phyloP scores from a whole-genome alignment of 257 asterid genomes.

The Nicotiana undulata region DNA sequence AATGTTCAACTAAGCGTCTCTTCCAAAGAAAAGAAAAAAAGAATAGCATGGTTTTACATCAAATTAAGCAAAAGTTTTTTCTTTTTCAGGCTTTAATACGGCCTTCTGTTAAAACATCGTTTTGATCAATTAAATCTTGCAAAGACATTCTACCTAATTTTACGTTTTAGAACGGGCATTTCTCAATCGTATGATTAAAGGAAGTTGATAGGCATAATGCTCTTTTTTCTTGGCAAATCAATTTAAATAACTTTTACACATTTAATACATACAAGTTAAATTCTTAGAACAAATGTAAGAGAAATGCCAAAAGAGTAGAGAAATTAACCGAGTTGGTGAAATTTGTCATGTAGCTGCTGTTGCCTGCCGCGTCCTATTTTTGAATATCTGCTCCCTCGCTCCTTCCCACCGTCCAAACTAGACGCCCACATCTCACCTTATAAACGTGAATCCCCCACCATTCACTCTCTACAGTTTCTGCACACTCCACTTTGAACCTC shows the following conservation, averaged over 20 bases:
- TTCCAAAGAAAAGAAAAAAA: too few relatives aligned
- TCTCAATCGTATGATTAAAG: not conserved
- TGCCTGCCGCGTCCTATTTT: conserved; percentile 31
- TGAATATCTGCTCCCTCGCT: conserved; percentile 15
- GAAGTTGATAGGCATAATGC: not conserved
- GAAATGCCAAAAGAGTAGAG: conserved; percentile 4
- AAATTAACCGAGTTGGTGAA: not conserved
- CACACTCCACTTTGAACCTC: not conserved
- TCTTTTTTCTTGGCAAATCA: too few relatives aligned
- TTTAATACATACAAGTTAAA: too few relatives aligned
- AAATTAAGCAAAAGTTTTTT: too few relatives aligned
- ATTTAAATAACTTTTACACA: too few relatives aligned
- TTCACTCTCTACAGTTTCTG: not conserved
- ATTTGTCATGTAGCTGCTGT: conserved; percentile 47
- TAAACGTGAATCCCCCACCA: conserved; percentile 6
- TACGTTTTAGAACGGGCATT: not conserved
- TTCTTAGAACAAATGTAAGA: too few relatives aligned
- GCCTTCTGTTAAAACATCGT: conserved; percentile 11
- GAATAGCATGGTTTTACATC: too few relatives aligned
- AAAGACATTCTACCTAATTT: conserved; percentile 11
- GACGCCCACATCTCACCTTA: not conserved
- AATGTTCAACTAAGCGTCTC: too few relatives aligned
- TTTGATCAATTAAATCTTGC: conserved; percentile 3
- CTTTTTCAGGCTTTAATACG: not conserved
- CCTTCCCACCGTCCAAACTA: conserved; percentile 4